Conservation (phyloP, 2,329 filamentous ascomycete genomes). For the Coleophoma cylindrospora region DNA sequence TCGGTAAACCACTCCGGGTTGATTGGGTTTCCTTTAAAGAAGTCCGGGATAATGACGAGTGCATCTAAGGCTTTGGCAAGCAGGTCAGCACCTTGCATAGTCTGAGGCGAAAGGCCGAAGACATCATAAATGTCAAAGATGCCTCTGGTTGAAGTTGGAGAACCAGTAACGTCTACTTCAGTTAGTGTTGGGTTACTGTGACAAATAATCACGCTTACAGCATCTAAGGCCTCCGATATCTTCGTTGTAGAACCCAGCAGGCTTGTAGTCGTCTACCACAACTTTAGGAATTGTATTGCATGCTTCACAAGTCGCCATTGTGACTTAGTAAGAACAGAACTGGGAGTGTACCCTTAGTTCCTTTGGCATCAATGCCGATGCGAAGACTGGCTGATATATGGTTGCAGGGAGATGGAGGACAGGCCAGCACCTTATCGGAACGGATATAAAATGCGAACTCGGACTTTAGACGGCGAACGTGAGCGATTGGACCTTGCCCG, state of each 20-base stretch:
- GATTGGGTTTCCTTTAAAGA: slow-evolving; percentile 61
- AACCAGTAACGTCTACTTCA: slow-evolving; percentile 34
- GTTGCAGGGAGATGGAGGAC: too few species aligned
- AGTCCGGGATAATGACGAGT: slow-evolving; percentile 84
- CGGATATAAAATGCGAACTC: too few species aligned
- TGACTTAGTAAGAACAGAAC: neutral
- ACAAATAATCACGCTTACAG: neutral
- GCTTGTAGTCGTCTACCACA: slow-evolving; percentile 25
- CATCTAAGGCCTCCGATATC: neutral
- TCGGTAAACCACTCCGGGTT: slow-evolving; percentile 42
- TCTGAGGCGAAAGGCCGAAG: slow-evolving; percentile 65
- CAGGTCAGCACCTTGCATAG: slow-evolving; percentile 64
- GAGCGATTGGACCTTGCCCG: too few species aligned
- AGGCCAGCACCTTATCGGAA: too few species aligned
- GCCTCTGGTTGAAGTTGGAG: slow-evolving; percentile 43
- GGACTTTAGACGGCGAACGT: too few species aligned
- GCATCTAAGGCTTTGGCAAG: slow-evolving; percentile 43
- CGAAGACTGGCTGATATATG: too few species aligned
- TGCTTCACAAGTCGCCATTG: slow-evolving; percentile 14
- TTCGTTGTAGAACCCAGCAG: slow-evolving; percentile 10
- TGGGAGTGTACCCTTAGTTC: too few species aligned
- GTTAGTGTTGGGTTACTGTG: too few species aligned
- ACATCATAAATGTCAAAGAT: slow-evolving; percentile 57
- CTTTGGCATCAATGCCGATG: too few species aligned
- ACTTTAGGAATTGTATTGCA: slow-evolving; percentile 25